Evolutionary conservation across 441 rosid species (phyloP).

Genomic region (Bruguiera hainesii): DNA sequence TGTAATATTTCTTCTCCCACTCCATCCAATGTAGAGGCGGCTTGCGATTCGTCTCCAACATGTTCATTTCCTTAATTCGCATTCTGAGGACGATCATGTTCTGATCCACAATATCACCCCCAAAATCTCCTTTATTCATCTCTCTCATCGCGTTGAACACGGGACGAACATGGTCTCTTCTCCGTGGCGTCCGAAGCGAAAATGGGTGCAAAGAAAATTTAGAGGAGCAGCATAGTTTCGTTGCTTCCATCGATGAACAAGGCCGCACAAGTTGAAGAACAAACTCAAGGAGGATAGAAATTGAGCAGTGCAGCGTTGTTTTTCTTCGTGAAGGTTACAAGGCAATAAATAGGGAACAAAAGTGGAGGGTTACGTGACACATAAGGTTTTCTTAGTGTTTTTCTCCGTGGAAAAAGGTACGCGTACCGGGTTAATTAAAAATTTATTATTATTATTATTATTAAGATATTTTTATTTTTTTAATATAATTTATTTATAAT

Average conservation of each 20-base stretch:
- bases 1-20: constrained; percentile 61
- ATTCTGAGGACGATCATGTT: constrained; percentile 54
- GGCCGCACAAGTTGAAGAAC: background rate
- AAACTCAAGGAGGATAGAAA: background rate
- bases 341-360: background rate
- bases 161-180: background rate
- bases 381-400: no score
- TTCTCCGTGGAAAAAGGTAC: no score
- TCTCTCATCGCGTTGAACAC: constrained; percentile 1
- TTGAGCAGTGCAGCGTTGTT: background rate
- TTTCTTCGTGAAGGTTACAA: background rate
- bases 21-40: constrained; percentile 69
- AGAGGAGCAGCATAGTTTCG: background rate
- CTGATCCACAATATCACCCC: constrained; percentile 43
- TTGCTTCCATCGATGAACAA: constrained; percentile 11
- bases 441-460: no score
- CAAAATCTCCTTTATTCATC: background rate
- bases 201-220: background rate
- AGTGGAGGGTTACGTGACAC: no score
- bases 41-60: constrained; percentile 45
- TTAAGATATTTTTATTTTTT: no score
- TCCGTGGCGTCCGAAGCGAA: background rate
- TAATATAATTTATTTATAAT: no score
- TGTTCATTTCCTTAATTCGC: constrained; percentile 55
- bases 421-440: no score